phyloP scores from a whole-genome alignment of 2,329 filamentous ascomycete genomes.

The Verticillium tricorpus region DNA sequence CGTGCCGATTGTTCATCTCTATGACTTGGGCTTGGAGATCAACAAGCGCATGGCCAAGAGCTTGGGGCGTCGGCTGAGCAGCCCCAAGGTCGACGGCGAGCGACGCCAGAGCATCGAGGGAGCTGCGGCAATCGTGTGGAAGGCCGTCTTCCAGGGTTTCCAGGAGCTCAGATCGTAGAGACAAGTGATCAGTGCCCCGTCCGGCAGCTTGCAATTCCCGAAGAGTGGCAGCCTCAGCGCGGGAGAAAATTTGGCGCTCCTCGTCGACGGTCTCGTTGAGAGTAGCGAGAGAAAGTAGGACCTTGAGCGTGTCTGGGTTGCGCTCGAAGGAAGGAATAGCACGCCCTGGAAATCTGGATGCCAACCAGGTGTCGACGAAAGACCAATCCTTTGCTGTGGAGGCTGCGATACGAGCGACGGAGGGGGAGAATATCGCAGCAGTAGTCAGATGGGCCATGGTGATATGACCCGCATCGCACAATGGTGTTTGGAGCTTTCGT shows the following conservation, averaged over 20 bases:
- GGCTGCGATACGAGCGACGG: slow-evolving; percentile 67
- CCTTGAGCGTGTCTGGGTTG: slow-evolving; percentile 76
- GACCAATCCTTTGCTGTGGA: slow-evolving; percentile 88
- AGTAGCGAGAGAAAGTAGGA: slow-evolving; percentile 67
- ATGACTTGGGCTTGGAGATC: slow-evolving; percentile 50
- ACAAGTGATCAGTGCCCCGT: slow-evolving; percentile 12
- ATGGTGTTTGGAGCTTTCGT: neutral
- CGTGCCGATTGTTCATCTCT: slow-evolving; percentile 50
- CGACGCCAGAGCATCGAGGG: slow-evolving; percentile 54
- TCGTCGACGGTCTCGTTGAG: slow-evolving; percentile 77
- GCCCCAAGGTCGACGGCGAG: slow-evolving; percentile 46
- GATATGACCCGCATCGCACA: neutral
- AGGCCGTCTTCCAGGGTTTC: slow-evolving; percentile 50
- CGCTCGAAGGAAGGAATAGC: slow-evolving; percentile 73
- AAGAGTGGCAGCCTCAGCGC: slow-evolving; percentile 56
- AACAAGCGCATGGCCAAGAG: slow-evolving; percentile 48
- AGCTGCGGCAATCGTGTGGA: slow-evolving; percentile 46
- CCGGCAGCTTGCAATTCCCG: slow-evolving; percentile 35
- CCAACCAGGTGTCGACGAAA: slow-evolving; percentile 80
- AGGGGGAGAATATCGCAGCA: slow-evolving; percentile 62
- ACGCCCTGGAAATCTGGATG: slow-evolving; percentile 60
- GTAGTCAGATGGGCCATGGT: neutral
- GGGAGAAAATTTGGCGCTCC: slow-evolving; percentile 53
- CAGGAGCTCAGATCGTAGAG: slow-evolving; percentile 36
- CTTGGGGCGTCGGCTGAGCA: slow-evolving; percentile 40